A percentile compares a stretch with the other conserved stretches of the same genome.
Conservation (phyloP, 495 filamentous ascomycete genomes). For the Penicillium alfredii region DNA sequence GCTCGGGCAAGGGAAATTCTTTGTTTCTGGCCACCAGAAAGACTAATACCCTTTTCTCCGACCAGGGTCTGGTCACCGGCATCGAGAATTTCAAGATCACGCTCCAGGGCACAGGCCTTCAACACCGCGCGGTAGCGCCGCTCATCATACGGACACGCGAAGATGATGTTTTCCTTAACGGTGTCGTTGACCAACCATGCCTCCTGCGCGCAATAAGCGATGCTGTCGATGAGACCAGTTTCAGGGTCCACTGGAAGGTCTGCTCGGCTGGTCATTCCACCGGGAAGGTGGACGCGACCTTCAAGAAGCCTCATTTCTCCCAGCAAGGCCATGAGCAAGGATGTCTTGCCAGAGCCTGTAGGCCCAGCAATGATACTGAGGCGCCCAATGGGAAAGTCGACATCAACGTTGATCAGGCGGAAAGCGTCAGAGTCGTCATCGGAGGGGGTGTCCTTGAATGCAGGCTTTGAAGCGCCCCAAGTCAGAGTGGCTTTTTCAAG, state of each 20-base stretch:
- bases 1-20: slow-evolving; percentile 92
- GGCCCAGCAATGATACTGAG: slow-evolving; percentile 90
- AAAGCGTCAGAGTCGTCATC: slow-evolving; percentile 50
- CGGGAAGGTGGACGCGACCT: slow-evolving; percentile 77
- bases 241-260: slow-evolving; percentile 75
- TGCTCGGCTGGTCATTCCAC: slow-evolving; percentile 67
- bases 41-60: slow-evolving; percentile 93
- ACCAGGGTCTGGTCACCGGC: slow-evolving; percentile 90
- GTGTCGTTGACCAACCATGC: slow-evolving; percentile 97
- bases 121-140: slow-evolving; percentile 83
- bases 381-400: slow-evolving; percentile 69
- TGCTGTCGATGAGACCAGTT: slow-evolving; percentile 81
- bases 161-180: slow-evolving; percentile 94
- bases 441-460: slow-evolving; percentile 14
- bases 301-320: slow-evolving; percentile 91
- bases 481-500: slow-evolving; percentile 79
- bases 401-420: slow-evolving; percentile 72
- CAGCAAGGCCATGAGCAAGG: slow-evolving; percentile 88
- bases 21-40: slow-evolving; percentile 98
- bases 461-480: slow-evolving; percentile 63
- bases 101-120: slow-evolving; percentile 85
- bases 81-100: slow-evolving; percentile 88
- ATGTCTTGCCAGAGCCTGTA: slow-evolving; percentile 93
- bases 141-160: slow-evolving; percentile 77
- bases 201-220: slow-evolving; percentile 96